Evolutionary conservation across 495 filamentous ascomycete species (phyloP).

Genomic region (Choiromyces venosus): DNA sequence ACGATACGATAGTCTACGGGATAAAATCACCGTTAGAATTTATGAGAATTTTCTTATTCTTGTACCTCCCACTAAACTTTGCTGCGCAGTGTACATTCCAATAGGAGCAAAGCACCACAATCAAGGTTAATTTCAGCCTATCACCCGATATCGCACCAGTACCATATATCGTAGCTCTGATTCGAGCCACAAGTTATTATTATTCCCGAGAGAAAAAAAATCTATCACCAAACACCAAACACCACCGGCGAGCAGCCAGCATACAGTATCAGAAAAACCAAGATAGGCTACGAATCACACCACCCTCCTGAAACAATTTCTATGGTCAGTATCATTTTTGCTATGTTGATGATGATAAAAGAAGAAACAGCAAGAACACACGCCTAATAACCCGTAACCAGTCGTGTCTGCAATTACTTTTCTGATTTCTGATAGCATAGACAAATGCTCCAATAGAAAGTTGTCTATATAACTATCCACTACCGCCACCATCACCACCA

Average conservation of each 20-base stretch:
- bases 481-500: too few species aligned
- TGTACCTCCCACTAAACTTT: background rate
- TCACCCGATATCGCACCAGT: background rate
- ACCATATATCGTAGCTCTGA: background rate
- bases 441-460: background rate
- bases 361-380: background rate
- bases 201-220: background rate
- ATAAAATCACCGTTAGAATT: background rate
- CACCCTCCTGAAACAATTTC: background rate
- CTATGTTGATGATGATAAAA: background rate
- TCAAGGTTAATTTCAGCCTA: background rate
- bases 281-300: background rate
- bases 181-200: background rate
- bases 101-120: background rate
- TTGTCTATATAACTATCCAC: constrained; percentile 3
- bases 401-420: background rate
- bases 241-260: background rate
- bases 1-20: background rate
- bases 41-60: background rate
- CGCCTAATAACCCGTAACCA: background rate
- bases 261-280: too few species aligned
- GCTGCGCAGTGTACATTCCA: background rate
- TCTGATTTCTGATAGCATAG: constrained; percentile 3
- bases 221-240: background rate
- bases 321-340: background rate